Percentiles rank a stretch among this genome's conserved stretches.
Conservation (phyloP, 805 yeast genomes). For the Pichia manshurica region DNA sequence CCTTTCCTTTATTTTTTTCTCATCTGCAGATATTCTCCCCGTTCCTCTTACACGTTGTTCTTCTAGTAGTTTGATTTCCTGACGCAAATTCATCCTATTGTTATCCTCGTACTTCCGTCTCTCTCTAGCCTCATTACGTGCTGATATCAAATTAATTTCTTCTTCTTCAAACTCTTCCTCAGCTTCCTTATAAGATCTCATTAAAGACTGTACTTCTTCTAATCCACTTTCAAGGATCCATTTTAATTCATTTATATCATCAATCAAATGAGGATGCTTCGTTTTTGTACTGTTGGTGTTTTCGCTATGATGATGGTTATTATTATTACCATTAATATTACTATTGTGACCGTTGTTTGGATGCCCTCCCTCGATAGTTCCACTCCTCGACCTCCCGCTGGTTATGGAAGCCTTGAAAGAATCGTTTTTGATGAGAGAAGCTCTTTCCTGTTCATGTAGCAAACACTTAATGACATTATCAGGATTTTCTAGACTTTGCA, state of each 20-base stretch:
- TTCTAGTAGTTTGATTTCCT: constrained; percentile 38
- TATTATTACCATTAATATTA: constrained; percentile 6
- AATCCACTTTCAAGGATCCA: constrained; percentile 37
- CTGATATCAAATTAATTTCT: constrained; percentile 30
- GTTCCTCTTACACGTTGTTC: constrained; percentile 36
- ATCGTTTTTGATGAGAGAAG: constrained; percentile 26
- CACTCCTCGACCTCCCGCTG: constrained; percentile 29
- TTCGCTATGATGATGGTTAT: constrained; percentile 5
- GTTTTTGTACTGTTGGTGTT: constrained; percentile 18
- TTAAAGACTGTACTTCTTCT: constrained; percentile 34
- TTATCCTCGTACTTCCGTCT: constrained; percentile 38
- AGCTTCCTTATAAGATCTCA: constrained; percentile 30
- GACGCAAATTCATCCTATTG: constrained; percentile 35
- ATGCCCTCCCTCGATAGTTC: constrained; percentile 26
- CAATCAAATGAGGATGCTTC: constrained; percentile 28
- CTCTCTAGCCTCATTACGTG: constrained; percentile 34
- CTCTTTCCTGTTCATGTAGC: constrained; percentile 31
- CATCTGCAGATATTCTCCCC: constrained; percentile 31
- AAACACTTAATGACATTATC: constrained; percentile 33
- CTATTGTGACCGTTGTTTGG: constrained; percentile 7
- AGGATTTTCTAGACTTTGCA: constrained; percentile 33
- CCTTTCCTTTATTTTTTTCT: constrained; percentile 25
- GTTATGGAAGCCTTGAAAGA: constrained; percentile 25
- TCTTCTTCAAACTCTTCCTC: constrained; percentile 36
- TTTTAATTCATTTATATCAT: constrained; percentile 39